Evolutionary conservation across 768 basidiomycete genomes (phyloP), one percentile per base, ranked within the genome.

Genomic region (Mycena alexandri): DNA sequence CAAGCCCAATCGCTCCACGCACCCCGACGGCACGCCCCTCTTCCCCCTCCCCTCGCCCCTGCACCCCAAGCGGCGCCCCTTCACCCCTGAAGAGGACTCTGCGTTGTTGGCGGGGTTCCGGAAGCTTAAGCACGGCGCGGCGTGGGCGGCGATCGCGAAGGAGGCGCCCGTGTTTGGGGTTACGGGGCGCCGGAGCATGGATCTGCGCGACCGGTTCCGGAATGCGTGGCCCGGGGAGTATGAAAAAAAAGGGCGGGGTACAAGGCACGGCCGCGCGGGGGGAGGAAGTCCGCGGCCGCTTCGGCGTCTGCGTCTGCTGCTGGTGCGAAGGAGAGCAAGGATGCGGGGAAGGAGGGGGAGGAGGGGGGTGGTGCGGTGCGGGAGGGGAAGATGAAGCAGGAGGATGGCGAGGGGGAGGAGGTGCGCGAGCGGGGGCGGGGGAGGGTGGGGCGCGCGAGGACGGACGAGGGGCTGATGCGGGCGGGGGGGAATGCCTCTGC

Each of bases 141-240:
- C 93, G 2, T 96, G 94, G 94, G 93, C 94, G 11, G 88, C 90
- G 41, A 95, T 96, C 73, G 93, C 92, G 71, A 94, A 95, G 77
- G 93, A 95, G 78, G 69, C 61, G 24, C 92, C 94, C 38, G 80
- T 95, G 59, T 95, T 96, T 79, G 88, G 90, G 76, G 89, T 90
- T 72, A 92, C 93, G 77, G 90, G 90, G 69, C 82, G 94, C 16
- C 87, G 93, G 64, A 93, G 91, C 29, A 96, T 94, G 0, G 94
- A 96, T 79, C 81, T 96, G 62, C 81, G 94, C 24, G 94, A 96
- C 76, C 83, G 94, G 55, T 96, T 96, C 73, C 85, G 94, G 67
- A 95, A 95, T 76, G 94, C 94, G 2, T 95, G 93, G 70, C 94
- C 94, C 0, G 90, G 92, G 69, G 84, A 95, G 44, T 96, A 96